Percentiles rank a stretch among this genome's conserved stretches.
phyloP scores from a whole-genome alignment of 2,329 filamentous ascomycete species.

The Alternaria consortialis region DNA sequence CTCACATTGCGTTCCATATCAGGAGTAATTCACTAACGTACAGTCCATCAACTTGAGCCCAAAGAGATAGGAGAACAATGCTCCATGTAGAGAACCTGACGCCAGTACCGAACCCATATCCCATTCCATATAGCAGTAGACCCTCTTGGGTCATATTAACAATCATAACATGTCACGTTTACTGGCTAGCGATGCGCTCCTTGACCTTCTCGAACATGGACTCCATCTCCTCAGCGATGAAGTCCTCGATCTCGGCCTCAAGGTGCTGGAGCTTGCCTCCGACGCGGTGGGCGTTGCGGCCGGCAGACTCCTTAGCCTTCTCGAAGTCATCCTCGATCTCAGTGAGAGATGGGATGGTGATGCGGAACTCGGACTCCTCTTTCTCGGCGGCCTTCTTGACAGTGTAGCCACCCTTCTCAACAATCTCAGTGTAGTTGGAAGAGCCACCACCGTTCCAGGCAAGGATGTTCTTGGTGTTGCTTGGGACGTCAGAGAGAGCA shows the following conservation, averaged over 20 bases:
- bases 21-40: constrained; percentile 9
- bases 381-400: constrained; percentile 48
- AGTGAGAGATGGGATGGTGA: constrained; percentile 49
- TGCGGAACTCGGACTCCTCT: constrained; percentile 51
- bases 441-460: constrained; percentile 98
- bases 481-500: constrained; percentile 81
- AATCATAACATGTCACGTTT: constrained; percentile 17
- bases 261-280: constrained; percentile 59
- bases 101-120: constrained; percentile 15
- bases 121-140: constrained; percentile 13
- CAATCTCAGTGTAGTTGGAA: constrained; percentile 87
- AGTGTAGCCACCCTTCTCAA: constrained; percentile 76
- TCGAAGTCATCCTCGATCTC: constrained; percentile 50
- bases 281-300: constrained; percentile 54
- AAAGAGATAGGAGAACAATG: constrained; percentile 18
- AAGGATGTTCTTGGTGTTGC: constrained; percentile 89
- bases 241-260: constrained; percentile 56
- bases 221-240: constrained; percentile 60
- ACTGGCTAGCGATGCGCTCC: constrained; percentile 48
- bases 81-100: constrained; percentile 15
- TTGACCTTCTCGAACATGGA: constrained; percentile 64
- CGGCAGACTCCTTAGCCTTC: constrained; percentile 49
- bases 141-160: constrained; percentile 7
- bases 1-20: constrained; percentile 16
- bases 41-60: constrained; percentile 24